phyloP scores from a whole-genome alignment of 1,139 yeast species.

The Diutina siamensis region DNA sequence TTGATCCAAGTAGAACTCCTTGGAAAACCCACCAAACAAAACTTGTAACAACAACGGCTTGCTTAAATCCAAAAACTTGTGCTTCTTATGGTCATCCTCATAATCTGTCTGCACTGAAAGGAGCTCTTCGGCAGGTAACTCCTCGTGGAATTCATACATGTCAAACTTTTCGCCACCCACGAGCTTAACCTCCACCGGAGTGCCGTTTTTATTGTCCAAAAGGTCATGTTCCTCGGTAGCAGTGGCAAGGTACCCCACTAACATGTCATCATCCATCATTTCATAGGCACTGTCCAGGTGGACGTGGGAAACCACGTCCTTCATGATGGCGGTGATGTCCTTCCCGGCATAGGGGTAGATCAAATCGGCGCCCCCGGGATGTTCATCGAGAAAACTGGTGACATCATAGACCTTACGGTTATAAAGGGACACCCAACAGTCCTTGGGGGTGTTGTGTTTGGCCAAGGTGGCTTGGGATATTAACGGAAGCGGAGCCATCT shows the following conservation, averaged over 20 bases:
- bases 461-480: slow-evolving; percentile 25
- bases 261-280: slow-evolving; percentile 65
- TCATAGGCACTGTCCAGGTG: slow-evolving; percentile 87
- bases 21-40: slow-evolving; percentile 57
- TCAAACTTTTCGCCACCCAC: slow-evolving; percentile 15
- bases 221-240: slow-evolving; percentile 32
- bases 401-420: slow-evolving; percentile 73
- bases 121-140: slow-evolving; percentile 61
- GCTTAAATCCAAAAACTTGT: slow-evolving; percentile 76
- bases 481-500: slow-evolving; percentile 9
- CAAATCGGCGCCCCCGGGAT: slow-evolving; percentile 79
- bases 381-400: slow-evolving; percentile 65
- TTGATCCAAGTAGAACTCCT: slow-evolving; percentile 87
- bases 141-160: slow-evolving; percentile 40
- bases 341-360: slow-evolving; percentile 71
- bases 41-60: slow-evolving; percentile 78
- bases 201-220: slow-evolving; percentile 27
- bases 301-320: slow-evolving; percentile 55
- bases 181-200: slow-evolving; percentile 32
- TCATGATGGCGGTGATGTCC: slow-evolving; percentile 70
- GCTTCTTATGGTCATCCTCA: slow-evolving; percentile 54
- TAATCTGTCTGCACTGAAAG: slow-evolving; percentile 73
- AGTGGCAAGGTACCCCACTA: slow-evolving; percentile 37
- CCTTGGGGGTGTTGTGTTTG: slow-evolving; percentile 36
- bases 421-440: slow-evolving; percentile 73